Percentiles rank a stretch among this genome's conserved stretches.
Evolutionary conservation across 2,329 filamentous ascomycete genomes (phyloP).

Genomic region (Colletotrichum aenigma): DNA sequence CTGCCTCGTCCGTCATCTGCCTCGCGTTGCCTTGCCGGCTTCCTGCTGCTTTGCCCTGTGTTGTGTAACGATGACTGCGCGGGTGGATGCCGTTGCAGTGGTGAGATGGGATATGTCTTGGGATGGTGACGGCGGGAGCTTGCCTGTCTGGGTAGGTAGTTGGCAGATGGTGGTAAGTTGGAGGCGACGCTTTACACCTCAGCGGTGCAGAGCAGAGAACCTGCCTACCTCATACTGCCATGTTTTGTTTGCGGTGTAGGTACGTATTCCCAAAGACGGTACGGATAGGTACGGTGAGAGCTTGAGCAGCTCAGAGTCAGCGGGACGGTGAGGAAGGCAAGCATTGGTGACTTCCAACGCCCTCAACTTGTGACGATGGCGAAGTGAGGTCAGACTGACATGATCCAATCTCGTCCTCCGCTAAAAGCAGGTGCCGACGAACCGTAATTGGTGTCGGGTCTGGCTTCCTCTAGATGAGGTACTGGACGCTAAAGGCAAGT

Average conservation of each 20-base stretch:
- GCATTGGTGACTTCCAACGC: background rate
- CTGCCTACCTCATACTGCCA: background rate
- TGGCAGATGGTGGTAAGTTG: background rate
- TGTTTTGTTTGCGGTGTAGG: background rate
- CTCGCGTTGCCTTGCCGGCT: background rate
- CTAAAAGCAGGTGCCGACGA: slow-evolving; percentile 8
- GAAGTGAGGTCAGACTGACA: slow-evolving; percentile 20
- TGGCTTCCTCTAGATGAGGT: background rate
- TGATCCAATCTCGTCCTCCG: slow-evolving; percentile 7
- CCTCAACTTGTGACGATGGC: background rate
- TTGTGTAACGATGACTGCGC: background rate
- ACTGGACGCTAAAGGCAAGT: background rate
- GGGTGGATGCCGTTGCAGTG: background rate
- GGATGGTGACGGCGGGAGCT: background rate
- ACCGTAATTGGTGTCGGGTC: background rate
- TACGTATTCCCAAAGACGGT: background rate
- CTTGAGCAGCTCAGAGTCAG: background rate
- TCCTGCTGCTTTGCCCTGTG: slow-evolving; percentile 2
- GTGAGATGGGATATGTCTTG: background rate
- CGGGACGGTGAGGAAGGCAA: background rate
- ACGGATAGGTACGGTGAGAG: background rate
- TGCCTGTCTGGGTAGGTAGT: background rate
- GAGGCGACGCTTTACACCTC: background rate
- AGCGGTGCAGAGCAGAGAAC: background rate
- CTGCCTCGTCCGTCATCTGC: background rate